Conservation (phyloP, 148 eudicot genomes). For the Limonium bicolor region DNA sequence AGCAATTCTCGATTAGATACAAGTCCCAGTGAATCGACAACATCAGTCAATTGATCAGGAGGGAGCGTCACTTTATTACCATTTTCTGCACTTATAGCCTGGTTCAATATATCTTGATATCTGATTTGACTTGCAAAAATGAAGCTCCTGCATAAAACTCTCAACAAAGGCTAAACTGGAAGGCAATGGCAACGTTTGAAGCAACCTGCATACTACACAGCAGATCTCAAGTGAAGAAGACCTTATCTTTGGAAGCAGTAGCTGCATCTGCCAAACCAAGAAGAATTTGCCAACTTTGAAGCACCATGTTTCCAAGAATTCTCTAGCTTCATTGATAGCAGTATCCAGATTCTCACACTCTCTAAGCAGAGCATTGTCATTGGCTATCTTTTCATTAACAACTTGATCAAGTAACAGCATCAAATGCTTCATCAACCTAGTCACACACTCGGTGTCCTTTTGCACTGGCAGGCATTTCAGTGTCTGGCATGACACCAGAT, state of each 20-base stretch:
- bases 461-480: constrained; percentile 42
- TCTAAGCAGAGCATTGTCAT: constrained; percentile 37
- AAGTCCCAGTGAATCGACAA: constrained; percentile 39
- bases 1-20: constrained; percentile 46
- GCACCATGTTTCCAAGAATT: constrained; percentile 72
- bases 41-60: constrained; percentile 20
- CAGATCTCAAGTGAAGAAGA: constrained; percentile 44
- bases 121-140: constrained; percentile 32
- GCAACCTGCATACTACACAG: constrained; percentile 32
- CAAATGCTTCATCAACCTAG: constrained; percentile 48
- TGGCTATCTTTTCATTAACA: constrained; percentile 22
- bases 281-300: constrained; percentile 56
- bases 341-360: constrained; percentile 62
- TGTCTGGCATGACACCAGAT: constrained; percentile 52
- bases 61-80: constrained; percentile 18
- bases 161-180: constrained; percentile 37
- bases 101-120: constrained; percentile 46
- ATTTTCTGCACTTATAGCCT: constrained; percentile 24
- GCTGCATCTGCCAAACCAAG: constrained; percentile 62
- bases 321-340: constrained; percentile 61
- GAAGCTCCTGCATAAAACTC: constrained; percentile 64
- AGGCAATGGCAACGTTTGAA: constrained; percentile 38
- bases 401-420: constrained; percentile 54
- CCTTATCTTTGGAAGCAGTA: constrained; percentile 40
- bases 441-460: constrained; percentile 31